A percentile compares a stretch with the other conserved stretches of the same genome.
Conservation (phyloP, 768 basidiomycete genomes). For the Boletellus ananas region DNA sequence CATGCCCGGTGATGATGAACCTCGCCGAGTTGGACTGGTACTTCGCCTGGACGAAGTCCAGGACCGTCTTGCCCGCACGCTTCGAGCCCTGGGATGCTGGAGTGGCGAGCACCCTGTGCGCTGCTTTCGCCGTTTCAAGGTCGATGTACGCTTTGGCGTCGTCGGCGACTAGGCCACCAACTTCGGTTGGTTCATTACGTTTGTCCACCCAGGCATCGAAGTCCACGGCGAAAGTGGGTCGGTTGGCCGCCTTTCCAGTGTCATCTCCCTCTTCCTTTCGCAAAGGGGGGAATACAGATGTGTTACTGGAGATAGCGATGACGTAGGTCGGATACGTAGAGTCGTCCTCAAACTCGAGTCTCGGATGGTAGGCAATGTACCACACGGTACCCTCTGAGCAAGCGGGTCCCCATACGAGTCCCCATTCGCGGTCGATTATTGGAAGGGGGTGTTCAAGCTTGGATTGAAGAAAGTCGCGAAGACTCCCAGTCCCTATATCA, state of each 20-base stretch:
- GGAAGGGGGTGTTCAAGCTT: too few relatives aligned
- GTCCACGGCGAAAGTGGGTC: conserved; percentile 1
- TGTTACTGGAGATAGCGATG: conserved; percentile 2
- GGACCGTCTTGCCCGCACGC: not conserved
- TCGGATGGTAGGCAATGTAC: conserved; percentile 5
- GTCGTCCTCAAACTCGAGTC: conserved; percentile 3
- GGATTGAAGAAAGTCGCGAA: too few relatives aligned
- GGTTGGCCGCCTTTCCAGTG: not conserved
- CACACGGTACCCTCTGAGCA: not conserved
- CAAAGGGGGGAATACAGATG: too few relatives aligned
- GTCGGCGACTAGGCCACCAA: not conserved
- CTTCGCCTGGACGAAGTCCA: not conserved
- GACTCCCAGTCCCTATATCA: too few relatives aligned
- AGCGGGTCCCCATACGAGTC: too few relatives aligned
- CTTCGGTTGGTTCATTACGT: not conserved
- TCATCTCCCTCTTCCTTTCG: too few relatives aligned
- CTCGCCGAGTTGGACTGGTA: not conserved
- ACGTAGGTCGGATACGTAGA: conserved; percentile 6
- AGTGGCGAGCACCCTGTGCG: conserved; percentile 1
- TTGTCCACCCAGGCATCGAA: conserved; percentile 3
- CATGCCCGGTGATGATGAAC: conserved; percentile 7
- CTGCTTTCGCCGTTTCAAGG: not conserved
- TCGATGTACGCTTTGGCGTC: not conserved
- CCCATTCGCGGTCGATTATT: too few relatives aligned
- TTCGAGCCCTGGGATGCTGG: not conserved